These are phyloP conservation scores for Orychophragmus violaceus DNA, from an alignment of 345 rosid species.

Conservation along the genomic window DNA sequence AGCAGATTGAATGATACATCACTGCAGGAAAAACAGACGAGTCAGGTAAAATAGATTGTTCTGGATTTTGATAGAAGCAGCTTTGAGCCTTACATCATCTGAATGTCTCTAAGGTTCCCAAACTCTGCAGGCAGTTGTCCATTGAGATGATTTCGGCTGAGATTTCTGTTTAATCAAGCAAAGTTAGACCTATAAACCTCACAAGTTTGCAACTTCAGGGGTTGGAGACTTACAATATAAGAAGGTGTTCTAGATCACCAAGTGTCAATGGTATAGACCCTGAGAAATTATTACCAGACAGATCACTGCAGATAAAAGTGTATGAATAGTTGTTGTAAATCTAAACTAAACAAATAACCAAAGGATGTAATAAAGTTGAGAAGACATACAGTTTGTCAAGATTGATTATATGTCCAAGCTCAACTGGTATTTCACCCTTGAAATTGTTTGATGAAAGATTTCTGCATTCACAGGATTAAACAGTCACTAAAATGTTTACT, in stretches of 20 bases:
- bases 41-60: neutral
- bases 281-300: constrained; percentile 67
- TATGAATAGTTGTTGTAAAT: too few relatives aligned
- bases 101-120: constrained; percentile 80
- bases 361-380: too few relatives aligned
- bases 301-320: constrained; percentile 48
- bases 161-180: too few relatives aligned
- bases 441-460: constrained; percentile 76
- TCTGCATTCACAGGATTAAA: constrained; percentile 29
- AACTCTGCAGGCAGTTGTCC: constrained; percentile 68
- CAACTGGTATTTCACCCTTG: constrained; percentile 63
- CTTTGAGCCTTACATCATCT: constrained; percentile 39
- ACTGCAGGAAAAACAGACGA: constrained; percentile 27
- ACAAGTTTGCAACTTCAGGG: neutral
- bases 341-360: too few relatives aligned
- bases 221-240: constrained; percentile 50
- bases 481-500: too few relatives aligned
- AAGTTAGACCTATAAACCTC: neutral
- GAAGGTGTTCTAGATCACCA: constrained; percentile 94
- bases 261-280: constrained; percentile 73
- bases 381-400: constrained; percentile 89
- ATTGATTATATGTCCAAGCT: constrained; percentile 77
- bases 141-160: constrained; percentile 59
- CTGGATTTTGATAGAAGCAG: neutral
- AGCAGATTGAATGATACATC: constrained; percentile 72